Base-by-base conservation (phyloP, 1,284 basidiomycete species). In the Cutaneotrichosporon cutaneum region DNA sequence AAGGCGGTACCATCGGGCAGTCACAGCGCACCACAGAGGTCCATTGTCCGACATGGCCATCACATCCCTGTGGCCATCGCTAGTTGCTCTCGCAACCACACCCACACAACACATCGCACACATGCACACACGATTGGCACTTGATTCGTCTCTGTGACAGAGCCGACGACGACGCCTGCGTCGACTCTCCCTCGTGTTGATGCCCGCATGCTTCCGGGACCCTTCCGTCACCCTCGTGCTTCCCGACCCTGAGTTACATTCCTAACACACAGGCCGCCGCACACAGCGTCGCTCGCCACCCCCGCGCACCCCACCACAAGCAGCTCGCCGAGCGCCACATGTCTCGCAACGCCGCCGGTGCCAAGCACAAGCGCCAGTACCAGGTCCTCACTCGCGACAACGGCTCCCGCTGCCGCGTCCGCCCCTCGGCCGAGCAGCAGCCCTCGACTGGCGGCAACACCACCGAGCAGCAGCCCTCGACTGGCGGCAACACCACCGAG, bases 351-450 rank as follows among this genome's bases (percentile, higher is more conserved):
- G 27, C 39, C 24, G 58, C 21, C 52, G 58, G 52, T 22, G 51
- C 61, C 44, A 26, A 58, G 57, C 11, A 10, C 53, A 57, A 66
- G 60, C 79, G 87, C 11, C 86, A 26, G 33, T 58, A 36, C 16
- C 80, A 54, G 30, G 39, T 64, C 53, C 50, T 60, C 33, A 59
- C 33, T 5, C 65, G 62, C 30, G 64, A 70, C 3, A 75, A 81
- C 63, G 78, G 78, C 32, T 63, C 68, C 26, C 59, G 68, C 54
- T 81, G 79, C 68, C 72, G 76, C 59, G 70, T 74, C 57, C 68
- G 70, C 52, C 70, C 69, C 54, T 58, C 66, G 35, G 47, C 70
- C 52, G 30, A 64, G 16, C 54, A 24, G 22, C 42, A 22, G 21
- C 42, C 36, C 27, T 7, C 42, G 1, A n/a, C 26, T 59, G 26